These are phyloP conservation scores for Parachaetomium inaequale DNA, from an alignment of 495 filamentous ascomycete species.

Conservation along the genomic window DNA sequence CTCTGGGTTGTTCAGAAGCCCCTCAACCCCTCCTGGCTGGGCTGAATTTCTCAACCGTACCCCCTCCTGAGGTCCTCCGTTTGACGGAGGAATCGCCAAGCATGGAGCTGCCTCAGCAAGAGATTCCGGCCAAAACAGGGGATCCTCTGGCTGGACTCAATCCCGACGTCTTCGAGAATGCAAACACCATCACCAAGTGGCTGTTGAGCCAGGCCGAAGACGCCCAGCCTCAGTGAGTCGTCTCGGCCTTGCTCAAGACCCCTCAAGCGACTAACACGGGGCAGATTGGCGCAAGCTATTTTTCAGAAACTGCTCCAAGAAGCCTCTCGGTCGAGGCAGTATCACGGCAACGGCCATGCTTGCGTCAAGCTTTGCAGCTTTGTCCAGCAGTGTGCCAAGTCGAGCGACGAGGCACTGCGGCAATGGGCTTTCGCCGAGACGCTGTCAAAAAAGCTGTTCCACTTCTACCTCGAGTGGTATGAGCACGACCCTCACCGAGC, in stretches of 20 bases:
- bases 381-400: constrained; percentile 51
- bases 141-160: constrained; percentile 14
- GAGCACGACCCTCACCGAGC: constrained; percentile 71
- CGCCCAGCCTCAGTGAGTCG: constrained; percentile 17
- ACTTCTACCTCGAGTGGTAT: constrained; percentile 68
- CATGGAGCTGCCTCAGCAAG: constrained; percentile 9
- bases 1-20: not conserved
- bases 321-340: constrained; percentile 43
- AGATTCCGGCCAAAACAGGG: not conserved
- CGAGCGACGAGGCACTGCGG: constrained; percentile 36
- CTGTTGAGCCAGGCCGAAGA: constrained; percentile 23
- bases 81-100: constrained; percentile 8
- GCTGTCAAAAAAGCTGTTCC: constrained; percentile 58
- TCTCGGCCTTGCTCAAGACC: no score
- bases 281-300: constrained; percentile 29
- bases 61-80: constrained; percentile 8
- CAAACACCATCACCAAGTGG: constrained; percentile 36
- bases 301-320: constrained; percentile 41
- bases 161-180: constrained; percentile 29
- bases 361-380: constrained; percentile 54
- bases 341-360: constrained; percentile 37
- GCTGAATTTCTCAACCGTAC: no score
- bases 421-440: constrained; percentile 48
- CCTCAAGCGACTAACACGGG: constrained; percentile 10
- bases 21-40: not conserved